These are phyloP conservation scores for Rhinocladiella similis DNA, from an alignment of 2,329 filamentous ascomycete genomes.

Conservation along the genomic window DNA sequence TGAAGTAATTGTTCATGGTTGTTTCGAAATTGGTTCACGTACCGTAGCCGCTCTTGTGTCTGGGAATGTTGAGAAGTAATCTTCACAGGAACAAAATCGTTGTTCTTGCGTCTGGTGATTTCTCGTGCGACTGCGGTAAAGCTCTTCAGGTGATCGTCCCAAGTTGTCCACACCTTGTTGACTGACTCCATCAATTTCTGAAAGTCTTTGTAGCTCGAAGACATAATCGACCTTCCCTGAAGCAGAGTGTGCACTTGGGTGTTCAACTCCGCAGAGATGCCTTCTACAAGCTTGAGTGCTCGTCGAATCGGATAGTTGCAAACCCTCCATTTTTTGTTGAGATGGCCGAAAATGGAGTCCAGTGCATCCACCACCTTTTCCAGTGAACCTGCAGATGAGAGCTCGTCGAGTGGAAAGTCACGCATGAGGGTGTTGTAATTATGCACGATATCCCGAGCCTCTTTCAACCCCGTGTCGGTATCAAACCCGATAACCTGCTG, in stretches of 20 bases:
- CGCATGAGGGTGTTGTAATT: slow-evolving; percentile 99
- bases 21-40: slow-evolving; percentile 90
- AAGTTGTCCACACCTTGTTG: slow-evolving; percentile 82
- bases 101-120: slow-evolving; percentile 86
- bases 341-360: slow-evolving; percentile 83
- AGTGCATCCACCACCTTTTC: slow-evolving; percentile 87
- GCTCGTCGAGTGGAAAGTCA: slow-evolving; percentile 92
- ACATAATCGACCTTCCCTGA: slow-evolving; percentile 82
- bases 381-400: slow-evolving; percentile 87
- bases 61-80: slow-evolving; percentile 83
- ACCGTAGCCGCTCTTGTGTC: slow-evolving; percentile 86
- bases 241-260: slow-evolving; percentile 81
- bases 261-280: slow-evolving; percentile 92
- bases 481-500: slow-evolving; percentile 96
- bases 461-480: slow-evolving; percentile 92
- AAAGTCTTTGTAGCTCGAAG: slow-evolving; percentile 90
- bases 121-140: slow-evolving; percentile 98
- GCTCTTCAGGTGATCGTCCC: slow-evolving; percentile 96
- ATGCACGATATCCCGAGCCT: slow-evolving; percentile 92
- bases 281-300: slow-evolving; percentile 90
- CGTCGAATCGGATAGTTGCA: slow-evolving; percentile 93
- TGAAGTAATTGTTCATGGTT: slow-evolving; percentile 97
- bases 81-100: slow-evolving; percentile 99
- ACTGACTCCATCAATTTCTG: slow-evolving; percentile 78
- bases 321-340: slow-evolving; percentile 97